Conservation (phyloP, 805 yeast genomes). For the Metschnikowia reukaufii region DNA sequence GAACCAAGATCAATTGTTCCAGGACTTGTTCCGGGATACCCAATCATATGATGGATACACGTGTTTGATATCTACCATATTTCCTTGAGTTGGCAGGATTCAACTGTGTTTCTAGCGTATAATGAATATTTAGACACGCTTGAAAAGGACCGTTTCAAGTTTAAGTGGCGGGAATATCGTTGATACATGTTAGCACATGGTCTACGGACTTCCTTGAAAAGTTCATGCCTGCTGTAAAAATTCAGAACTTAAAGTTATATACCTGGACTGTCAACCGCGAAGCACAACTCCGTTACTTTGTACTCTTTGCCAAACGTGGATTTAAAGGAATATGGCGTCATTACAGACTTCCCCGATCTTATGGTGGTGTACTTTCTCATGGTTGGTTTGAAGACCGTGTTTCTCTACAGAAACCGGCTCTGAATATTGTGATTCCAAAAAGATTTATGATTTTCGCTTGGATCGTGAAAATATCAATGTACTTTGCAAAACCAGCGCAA, state of each 20-base stretch:
- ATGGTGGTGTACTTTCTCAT: constrained; percentile 24
- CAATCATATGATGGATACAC: constrained; percentile 16
- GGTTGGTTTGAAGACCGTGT: background rate
- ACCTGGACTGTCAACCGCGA: constrained; percentile 42
- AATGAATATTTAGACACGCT: constrained; percentile 33
- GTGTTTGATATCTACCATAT: constrained; percentile 40
- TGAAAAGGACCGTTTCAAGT: constrained; percentile 18
- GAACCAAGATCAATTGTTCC: constrained; percentile 41
- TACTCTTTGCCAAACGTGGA: constrained; percentile 26
- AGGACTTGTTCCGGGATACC: constrained; percentile 19
- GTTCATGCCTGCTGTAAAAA: constrained; percentile 37
- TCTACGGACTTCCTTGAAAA: constrained; percentile 31
- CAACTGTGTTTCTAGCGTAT: constrained; percentile 34
- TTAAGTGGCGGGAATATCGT: constrained; percentile 37
- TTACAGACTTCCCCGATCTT: constrained; percentile 36
- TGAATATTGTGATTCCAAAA: background rate
- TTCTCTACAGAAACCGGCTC: too few species aligned
- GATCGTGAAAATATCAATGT: constrained; percentile 7
- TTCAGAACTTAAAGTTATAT: constrained; percentile 33
- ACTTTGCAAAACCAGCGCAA: constrained; percentile 3
- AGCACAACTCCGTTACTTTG: constrained; percentile 37
- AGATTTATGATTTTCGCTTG: constrained; percentile 5
- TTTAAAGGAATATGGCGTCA: constrained; percentile 35
- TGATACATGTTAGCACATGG: constrained; percentile 41
- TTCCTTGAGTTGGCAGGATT: constrained; percentile 33